These are phyloP conservation scores for Aspergillus nidulans DNA, from an alignment of 495 filamentous ascomycete genomes.

Conservation along the genomic window DNA sequence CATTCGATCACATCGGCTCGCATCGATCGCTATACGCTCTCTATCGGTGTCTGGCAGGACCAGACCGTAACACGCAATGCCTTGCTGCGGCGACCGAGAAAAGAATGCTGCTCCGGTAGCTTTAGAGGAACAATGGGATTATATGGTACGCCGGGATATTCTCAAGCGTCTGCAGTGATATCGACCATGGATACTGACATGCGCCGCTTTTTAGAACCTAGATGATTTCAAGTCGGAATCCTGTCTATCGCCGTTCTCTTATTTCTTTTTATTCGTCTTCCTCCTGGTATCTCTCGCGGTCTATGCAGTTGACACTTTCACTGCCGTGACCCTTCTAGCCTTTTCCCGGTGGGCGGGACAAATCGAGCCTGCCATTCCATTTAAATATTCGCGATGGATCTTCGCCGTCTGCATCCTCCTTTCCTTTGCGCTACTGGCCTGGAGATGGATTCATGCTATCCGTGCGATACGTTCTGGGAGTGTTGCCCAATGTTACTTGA, in stretches of 20 bases:
- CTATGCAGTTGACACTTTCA: constrained; percentile 88
- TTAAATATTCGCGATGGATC: constrained; percentile 77
- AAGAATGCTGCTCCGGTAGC: constrained; percentile 57
- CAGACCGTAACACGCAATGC: constrained; percentile 51
- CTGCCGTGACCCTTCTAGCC: constrained; percentile 80
- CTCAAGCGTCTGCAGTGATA: background rate
- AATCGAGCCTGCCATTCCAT: constrained; percentile 63
- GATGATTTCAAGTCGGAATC: constrained; percentile 81
- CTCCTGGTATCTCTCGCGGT: constrained; percentile 75
- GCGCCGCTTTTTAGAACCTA: constrained; percentile 59
- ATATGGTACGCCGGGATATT: constrained; percentile 61
- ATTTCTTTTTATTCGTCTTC: constrained; percentile 76
- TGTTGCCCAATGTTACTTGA: constrained; percentile 86
- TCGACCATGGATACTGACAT: background rate
- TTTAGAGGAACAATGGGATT: constrained; percentile 90
- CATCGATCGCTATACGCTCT: constrained; percentile 7
- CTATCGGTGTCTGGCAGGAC: constrained; percentile 30
- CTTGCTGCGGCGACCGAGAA: constrained; percentile 66
- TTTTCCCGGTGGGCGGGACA: constrained; percentile 70
- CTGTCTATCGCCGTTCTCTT: constrained; percentile 72
- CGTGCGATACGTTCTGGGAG: constrained; percentile 76
- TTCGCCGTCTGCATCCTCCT: constrained; percentile 85
- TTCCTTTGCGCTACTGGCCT: constrained; percentile 71
- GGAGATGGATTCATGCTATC: constrained; percentile 72
- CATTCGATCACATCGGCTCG: constrained; percentile 6